These are phyloP conservation scores for Posidonia oceanica DNA, from an alignment of 116 monocot species.

Conservation along the genomic window DNA sequence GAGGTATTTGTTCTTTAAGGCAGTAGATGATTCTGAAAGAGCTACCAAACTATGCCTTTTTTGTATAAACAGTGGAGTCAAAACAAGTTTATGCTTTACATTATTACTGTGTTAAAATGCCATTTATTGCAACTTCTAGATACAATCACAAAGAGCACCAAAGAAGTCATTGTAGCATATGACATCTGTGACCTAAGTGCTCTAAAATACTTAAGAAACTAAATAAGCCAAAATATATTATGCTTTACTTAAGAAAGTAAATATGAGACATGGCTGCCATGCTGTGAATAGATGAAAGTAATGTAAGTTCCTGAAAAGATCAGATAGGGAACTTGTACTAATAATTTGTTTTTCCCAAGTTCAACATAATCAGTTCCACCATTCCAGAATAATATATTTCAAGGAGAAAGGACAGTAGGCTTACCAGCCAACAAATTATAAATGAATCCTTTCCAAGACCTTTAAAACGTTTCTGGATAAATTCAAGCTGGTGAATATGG, in stretches of 20 bases:
- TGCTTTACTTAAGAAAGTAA: too few relatives aligned
- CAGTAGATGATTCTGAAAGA: too few relatives aligned
- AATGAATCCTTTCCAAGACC: slow-evolving; percentile 13
- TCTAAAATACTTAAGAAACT: neutral
- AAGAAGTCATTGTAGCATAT: neutral
- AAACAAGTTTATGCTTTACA: too few relatives aligned
- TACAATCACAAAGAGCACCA: neutral
- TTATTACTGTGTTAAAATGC: neutral
- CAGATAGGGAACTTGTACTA: neutral
- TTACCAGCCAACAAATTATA: slow-evolving; percentile 6
- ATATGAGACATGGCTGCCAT: neutral
- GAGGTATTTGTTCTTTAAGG: too few relatives aligned
- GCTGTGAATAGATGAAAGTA: neutral
- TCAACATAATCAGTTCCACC: neutral
- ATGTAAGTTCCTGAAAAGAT: neutral
- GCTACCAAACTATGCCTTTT: too few relatives aligned
- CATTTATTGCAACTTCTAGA: neutral
- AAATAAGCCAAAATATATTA: too few relatives aligned
- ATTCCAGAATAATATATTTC: too few relatives aligned
- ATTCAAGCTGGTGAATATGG: slow-evolving; percentile 17
- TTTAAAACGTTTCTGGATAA: slow-evolving; percentile 24
- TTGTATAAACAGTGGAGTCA: too few relatives aligned
- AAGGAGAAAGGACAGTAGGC: neutral
- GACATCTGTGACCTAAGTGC: neutral
- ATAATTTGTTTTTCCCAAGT: neutral